Percentiles rank a stretch among this genome's conserved stretches.
Evolutionary conservation across 163 green algal genomes (phyloP).

Genomic region (Scenedesmus sp.): DNA sequence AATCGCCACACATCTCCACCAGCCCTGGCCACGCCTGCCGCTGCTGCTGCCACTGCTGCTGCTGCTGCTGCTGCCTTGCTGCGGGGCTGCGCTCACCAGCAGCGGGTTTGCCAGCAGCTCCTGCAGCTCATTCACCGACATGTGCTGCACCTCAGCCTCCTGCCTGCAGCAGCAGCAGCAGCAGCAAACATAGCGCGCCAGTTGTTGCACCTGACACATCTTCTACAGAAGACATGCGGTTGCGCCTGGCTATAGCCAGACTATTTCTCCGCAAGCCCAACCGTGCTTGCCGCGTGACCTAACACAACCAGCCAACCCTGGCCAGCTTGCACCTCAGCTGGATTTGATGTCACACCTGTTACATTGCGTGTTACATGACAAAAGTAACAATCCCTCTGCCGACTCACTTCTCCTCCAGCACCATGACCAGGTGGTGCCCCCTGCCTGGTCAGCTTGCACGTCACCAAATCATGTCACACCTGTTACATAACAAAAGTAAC

Average conservation of each 20-base stretch:
- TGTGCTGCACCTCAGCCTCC: conserved; percentile 55
- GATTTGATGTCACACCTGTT: no score
- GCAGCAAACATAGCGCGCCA: no score
- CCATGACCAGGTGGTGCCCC: not conserved
- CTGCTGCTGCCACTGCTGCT: not conserved
- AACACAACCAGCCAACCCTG: no score
- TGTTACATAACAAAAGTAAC: not conserved
- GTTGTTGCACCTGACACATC: no score
- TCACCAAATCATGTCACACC: not conserved
- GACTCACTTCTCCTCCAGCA: not conserved
- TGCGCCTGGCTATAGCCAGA: no score
- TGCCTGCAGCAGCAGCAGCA: not conserved
- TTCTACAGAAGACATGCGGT: no score
- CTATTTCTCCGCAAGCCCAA: no score
- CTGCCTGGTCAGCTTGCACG: not conserved
- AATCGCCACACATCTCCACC: no score
- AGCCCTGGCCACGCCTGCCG: not conserved
- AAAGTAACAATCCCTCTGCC: not conserved
- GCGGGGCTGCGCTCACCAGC: conserved; percentile 3
- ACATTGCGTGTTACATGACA: no score
- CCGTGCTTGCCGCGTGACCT: no score
- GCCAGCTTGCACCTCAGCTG: no score
- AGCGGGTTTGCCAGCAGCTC: conserved; percentile 55
- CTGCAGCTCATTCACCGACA: conserved; percentile 61
- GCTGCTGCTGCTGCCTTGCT: not conserved